Conservation (phyloP, 805 yeast species). For the Tetrapisispora pingtungensis region DNA sequence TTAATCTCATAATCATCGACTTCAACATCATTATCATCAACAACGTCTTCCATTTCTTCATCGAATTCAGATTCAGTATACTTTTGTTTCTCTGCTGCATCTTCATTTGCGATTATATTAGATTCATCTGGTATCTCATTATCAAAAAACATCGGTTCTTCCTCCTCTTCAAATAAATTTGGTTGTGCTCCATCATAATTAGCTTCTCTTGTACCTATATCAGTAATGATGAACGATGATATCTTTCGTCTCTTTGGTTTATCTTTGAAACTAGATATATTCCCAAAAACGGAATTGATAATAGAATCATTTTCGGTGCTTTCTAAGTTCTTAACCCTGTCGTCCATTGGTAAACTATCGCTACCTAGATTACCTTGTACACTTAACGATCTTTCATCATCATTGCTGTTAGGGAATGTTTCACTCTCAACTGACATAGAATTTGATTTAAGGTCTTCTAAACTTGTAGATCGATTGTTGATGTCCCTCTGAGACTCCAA, state of each 20-base stretch:
- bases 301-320: background rate
- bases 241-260: slow-evolving; percentile 4
- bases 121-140: background rate
- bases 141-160: background rate
- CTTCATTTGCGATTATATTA: no score
- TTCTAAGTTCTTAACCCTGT: background rate
- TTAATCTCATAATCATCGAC: background rate
- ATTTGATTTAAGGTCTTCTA: background rate
- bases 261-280: background rate
- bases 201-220: background rate
- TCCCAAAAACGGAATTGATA: background rate
- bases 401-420: background rate
- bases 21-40: background rate
- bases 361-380: background rate
- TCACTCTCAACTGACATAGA: slow-evolving; percentile 2
- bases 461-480: background rate
- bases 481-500: slow-evolving; percentile 12
- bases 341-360: background rate
- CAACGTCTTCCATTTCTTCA: background rate
- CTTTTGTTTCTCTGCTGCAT: background rate
- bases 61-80: background rate
- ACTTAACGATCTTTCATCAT: background rate
- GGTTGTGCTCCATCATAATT: no score
- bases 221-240: slow-evolving; percentile 5
- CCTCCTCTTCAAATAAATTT: background rate